A percentile compares a stretch with the other conserved stretches of the same genome.
phyloP scores from a whole-genome alignment of 331 rosid species.

The Dryas integrifolia region DNA sequence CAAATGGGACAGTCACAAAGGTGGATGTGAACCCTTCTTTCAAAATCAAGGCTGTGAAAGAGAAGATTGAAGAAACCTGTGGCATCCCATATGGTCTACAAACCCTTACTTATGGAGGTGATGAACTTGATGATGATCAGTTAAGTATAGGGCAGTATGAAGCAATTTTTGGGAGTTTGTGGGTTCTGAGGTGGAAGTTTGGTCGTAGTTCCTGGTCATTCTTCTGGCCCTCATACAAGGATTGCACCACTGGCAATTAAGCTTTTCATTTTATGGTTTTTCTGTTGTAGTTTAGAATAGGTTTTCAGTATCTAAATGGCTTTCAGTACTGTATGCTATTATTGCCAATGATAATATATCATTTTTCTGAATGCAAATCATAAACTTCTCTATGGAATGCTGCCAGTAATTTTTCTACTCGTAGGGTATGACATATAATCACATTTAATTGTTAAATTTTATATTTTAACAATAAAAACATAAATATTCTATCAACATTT shows the following conservation, averaged over 20 bases:
- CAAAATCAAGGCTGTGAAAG: background rate
- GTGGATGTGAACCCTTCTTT: background rate
- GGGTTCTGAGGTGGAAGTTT: background rate
- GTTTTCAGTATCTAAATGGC: no score
- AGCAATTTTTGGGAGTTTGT: background rate
- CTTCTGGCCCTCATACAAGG: background rate
- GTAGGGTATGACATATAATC: no score
- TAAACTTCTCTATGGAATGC: no score
- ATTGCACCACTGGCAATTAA: background rate
- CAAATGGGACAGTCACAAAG: background rate
- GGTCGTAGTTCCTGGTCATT: constrained; percentile 7
- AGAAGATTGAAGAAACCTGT: background rate
- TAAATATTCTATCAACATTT: no score
- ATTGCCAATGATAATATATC: no score
- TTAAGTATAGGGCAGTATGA: background rate
- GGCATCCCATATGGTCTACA: background rate
- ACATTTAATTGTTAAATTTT: no score
- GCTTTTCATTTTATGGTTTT: no score
- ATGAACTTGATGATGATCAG: background rate
- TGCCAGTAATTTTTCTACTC: no score
- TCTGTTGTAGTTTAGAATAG: no score
- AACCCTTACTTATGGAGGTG: background rate
- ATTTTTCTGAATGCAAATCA: no score
- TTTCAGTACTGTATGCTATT: no score
- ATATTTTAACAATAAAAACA: no score